phyloP scores from a whole-genome alignment of 139 green algal species.

The Chlorella sorokiniana region DNA sequence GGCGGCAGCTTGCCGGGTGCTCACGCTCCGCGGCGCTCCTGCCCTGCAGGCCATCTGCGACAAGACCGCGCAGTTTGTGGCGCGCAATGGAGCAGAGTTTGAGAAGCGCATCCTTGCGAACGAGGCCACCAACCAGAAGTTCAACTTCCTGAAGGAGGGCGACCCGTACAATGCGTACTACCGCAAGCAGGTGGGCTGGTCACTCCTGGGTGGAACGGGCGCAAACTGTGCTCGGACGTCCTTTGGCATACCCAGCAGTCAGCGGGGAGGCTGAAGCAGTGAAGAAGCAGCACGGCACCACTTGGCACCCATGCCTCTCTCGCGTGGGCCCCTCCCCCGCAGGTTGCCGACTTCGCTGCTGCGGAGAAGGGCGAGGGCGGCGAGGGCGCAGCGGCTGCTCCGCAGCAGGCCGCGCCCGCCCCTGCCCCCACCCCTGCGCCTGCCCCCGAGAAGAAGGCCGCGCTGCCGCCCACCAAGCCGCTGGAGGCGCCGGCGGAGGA shows the following conservation, averaged over 20 bases:
- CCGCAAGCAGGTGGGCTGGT: slow-evolving; percentile 11
- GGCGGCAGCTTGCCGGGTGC: neutral
- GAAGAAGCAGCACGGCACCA: too few relatives aligned
- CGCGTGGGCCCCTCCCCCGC: neutral
- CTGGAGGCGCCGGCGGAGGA: slow-evolving; percentile 87
- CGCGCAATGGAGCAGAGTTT: slow-evolving; percentile 94
- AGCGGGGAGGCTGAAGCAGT: too few relatives aligned
- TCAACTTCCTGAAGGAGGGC: slow-evolving; percentile 92
- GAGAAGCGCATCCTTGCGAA: slow-evolving; percentile 92
- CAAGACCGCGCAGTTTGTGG: slow-evolving; percentile 98
- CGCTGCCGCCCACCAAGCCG: slow-evolving; percentile 54
- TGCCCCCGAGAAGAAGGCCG: slow-evolving; percentile 33
- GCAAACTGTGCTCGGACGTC: too few relatives aligned
- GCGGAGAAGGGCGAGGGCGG: slow-evolving; percentile 25
- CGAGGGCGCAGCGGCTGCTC: neutral
- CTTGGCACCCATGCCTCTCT: neutral
- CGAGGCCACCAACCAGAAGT: slow-evolving; percentile 96
- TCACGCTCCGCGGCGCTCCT: neutral
- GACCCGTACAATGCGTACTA: slow-evolving; percentile 99
- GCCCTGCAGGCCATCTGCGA: slow-evolving; percentile 86
- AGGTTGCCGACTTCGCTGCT: slow-evolving; percentile 36
- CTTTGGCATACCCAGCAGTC: too few relatives aligned
- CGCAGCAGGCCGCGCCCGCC: slow-evolving; percentile 21
- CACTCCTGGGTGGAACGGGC: too few relatives aligned
- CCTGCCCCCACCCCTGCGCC: slow-evolving; percentile 28